Conservation (phyloP, 2,329 filamentous ascomycete species). For the Apiospora sp. region DNA sequence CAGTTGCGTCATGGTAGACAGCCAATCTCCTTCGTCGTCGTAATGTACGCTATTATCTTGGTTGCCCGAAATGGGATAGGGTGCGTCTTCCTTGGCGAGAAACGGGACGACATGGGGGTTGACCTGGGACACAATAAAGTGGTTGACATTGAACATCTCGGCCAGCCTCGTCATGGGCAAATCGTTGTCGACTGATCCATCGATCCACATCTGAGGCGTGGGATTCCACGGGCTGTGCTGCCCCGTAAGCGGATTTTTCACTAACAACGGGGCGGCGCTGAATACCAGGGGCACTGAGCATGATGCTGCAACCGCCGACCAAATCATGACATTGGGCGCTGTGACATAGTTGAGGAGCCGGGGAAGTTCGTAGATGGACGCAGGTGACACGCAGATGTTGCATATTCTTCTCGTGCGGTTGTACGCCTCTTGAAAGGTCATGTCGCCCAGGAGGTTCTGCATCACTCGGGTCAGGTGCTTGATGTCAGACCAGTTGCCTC, state of each 20-base stretch:
- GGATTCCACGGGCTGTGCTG: slow-evolving; percentile 85
- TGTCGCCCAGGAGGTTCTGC: slow-evolving; percentile 80
- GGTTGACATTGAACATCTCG: slow-evolving; percentile 98
- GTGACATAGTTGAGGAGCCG: slow-evolving; percentile 91
- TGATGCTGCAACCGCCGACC: slow-evolving; percentile 95
- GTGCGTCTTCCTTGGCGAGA: slow-evolving; percentile 74
- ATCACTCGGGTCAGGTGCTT: slow-evolving; percentile 82
- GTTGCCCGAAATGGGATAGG: slow-evolving; percentile 46
- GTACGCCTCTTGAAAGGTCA: slow-evolving; percentile 95
- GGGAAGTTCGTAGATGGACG: slow-evolving; percentile 86
- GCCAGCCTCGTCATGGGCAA: slow-evolving; percentile 88
- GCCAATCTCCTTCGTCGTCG: slow-evolving; percentile 61
- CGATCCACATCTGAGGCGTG: slow-evolving; percentile 85
- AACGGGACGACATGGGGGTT: slow-evolving; percentile 95
- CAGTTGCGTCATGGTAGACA: slow-evolving; percentile 73
- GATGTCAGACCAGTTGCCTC: slow-evolving; percentile 86
- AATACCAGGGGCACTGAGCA: slow-evolving; percentile 93
- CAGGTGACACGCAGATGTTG: slow-evolving; percentile 92
- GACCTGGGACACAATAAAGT: slow-evolving; percentile 96
- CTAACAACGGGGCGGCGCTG: slow-evolving; percentile 77
- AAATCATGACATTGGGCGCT: slow-evolving; percentile 92
- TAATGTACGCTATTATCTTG: slow-evolving; percentile 40
- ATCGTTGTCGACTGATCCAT: slow-evolving; percentile 94
- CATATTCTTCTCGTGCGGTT: slow-evolving; percentile 91
- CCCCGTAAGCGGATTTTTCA: slow-evolving; percentile 81